Conservation (phyloP, 768 basidiomycete species). For the Fomitopsis pulvina region DNA sequence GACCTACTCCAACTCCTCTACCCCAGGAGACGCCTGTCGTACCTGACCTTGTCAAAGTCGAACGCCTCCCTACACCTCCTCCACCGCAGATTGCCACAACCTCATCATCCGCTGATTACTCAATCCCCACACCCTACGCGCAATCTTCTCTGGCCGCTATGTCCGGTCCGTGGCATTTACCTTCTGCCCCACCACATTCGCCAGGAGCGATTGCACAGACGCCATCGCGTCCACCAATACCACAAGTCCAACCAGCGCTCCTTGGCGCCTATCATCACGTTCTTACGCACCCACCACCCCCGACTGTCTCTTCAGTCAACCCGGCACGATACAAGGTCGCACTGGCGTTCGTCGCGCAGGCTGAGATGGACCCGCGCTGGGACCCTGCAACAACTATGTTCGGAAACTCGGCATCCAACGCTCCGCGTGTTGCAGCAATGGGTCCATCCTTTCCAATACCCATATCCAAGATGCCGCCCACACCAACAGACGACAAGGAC, state of each 20-base stretch:
- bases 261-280: constrained; percentile 72
- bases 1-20: constrained; percentile 31
- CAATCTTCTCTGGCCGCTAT: constrained; percentile 62
- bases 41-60: constrained; percentile 29
- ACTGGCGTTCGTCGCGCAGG: constrained; percentile 56
- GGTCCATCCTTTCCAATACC: constrained; percentile 62
- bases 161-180: constrained; percentile 62
- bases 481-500: constrained; percentile 30
- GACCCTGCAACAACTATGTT: constrained; percentile 57
- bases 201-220: constrained; percentile 4
- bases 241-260: constrained; percentile 58
- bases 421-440: constrained; percentile 56
- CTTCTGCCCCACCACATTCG: constrained; percentile 19
- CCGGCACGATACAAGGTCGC: constrained; percentile 71
- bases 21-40: constrained; percentile 26
- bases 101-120: constrained; percentile 54
- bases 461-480: constrained; percentile 22
- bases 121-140: constrained; percentile 66
- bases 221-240: constrained; percentile 34
- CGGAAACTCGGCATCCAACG: constrained; percentile 48
- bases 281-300: constrained; percentile 59
- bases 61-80: constrained; percentile 32
- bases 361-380: constrained; percentile 57
- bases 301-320: constrained; percentile 41
- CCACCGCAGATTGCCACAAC: constrained; percentile 38